Percentiles rank a stretch among this genome's conserved stretches.
phyloP scores from a whole-genome alignment of 305 asterid species.

The Galium porrigens region DNA sequence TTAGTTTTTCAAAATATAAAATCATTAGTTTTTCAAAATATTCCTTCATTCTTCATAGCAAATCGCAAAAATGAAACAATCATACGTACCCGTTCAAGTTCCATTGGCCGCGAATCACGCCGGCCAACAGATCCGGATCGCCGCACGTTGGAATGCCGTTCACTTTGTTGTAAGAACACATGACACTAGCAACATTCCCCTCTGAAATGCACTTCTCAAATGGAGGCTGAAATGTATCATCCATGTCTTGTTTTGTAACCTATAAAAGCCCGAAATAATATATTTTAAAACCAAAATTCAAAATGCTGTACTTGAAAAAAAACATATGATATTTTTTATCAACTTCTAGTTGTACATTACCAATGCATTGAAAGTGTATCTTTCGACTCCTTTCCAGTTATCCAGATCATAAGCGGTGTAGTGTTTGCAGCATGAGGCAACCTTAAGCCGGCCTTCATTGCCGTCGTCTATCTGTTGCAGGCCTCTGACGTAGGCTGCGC shows the following conservation, averaged over 20 bases:
- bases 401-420: slow-evolving; percentile 93
- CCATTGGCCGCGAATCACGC: slow-evolving; percentile 27
- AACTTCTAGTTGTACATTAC: slow-evolving; percentile 18
- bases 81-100: slow-evolving; percentile 24
- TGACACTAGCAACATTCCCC: slow-evolving; percentile 33
- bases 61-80: background rate
- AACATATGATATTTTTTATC: background rate
- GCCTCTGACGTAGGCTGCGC: slow-evolving; percentile 65
- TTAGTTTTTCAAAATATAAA: background rate
- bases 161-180: slow-evolving; percentile 33
- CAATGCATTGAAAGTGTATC: slow-evolving; percentile 69
- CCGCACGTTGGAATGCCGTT: slow-evolving; percentile 35
- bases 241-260: slow-evolving; percentile 34
- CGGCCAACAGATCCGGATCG: slow-evolving; percentile 25
- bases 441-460: slow-evolving; percentile 49
- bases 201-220: slow-evolving; percentile 30
- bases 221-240: slow-evolving; percentile 33
- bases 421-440: slow-evolving; percentile 90
- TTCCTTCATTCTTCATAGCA: background rate
- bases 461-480: slow-evolving; percentile 65
- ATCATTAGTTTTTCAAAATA: background rate
- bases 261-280: background rate
- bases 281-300: background rate
- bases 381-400: slow-evolving; percentile 68
- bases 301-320: background rate